Conservation (phyloP, 2,329 filamentous ascomycete species). For the Thelonectria rubi region DNA sequence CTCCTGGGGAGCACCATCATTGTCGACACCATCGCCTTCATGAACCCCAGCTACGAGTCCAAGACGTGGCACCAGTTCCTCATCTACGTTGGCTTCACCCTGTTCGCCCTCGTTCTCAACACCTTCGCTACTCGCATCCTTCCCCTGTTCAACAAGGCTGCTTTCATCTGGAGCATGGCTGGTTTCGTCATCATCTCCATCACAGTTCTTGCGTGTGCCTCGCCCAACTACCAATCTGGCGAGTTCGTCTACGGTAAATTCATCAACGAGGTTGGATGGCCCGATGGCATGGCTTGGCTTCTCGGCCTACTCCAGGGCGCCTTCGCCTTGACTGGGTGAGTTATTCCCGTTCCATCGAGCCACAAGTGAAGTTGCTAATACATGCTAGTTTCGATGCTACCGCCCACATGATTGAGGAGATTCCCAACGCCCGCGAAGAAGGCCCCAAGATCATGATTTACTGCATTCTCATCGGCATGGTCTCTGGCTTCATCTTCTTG, state of each 20-base stretch:
- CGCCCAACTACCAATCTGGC: conserved; percentile 70
- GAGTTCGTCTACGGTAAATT: conserved; percentile 74
- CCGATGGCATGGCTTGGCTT: conserved; percentile 69
- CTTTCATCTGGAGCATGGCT: conserved; percentile 75
- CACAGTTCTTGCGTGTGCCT: conserved; percentile 71
- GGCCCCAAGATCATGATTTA: conserved; percentile 74
- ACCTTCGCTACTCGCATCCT: conserved; percentile 66
- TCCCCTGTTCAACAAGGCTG: conserved; percentile 72
- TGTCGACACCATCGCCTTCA: conserved; percentile 69
- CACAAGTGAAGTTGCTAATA: neutral
- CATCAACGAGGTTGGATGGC: conserved; percentile 75
- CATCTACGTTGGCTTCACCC: conserved; percentile 72
- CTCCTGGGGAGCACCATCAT: conserved; percentile 74
- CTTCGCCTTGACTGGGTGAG: conserved; percentile 54
- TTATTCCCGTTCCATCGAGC: no score
- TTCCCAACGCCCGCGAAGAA: conserved; percentile 64
- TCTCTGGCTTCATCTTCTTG: conserved; percentile 69
- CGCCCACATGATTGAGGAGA: conserved; percentile 66
- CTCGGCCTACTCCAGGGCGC: conserved; percentile 63
- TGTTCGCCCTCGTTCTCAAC: conserved; percentile 70
- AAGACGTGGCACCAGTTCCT: conserved; percentile 77
- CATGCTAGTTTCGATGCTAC: conserved; percentile 42
- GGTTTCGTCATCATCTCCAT: conserved; percentile 77
- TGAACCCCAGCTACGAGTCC: conserved; percentile 64
- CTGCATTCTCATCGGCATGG: conserved; percentile 69